phyloP scores from a whole-genome alignment of 441 rosid species.

The Erodium moschatum region DNA sequence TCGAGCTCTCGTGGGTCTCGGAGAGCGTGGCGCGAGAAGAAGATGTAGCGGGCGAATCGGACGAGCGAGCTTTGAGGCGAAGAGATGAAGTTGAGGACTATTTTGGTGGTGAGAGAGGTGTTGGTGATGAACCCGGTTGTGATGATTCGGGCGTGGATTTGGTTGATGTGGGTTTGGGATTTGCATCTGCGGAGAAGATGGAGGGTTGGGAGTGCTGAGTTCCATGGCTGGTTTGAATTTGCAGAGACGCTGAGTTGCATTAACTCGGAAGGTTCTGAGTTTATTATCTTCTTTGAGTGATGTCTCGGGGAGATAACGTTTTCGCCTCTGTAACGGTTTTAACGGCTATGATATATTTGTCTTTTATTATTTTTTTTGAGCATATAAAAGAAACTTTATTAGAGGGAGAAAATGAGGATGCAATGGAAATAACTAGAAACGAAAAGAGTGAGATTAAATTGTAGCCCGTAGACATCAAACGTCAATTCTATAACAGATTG shows the following conservation, averaged over 20 bases:
- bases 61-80: slow-evolving; percentile 36
- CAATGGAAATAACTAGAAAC: too few species aligned
- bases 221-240: slow-evolving; percentile 45
- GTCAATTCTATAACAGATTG: too few species aligned
- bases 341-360: background rate
- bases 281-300: too few species aligned
- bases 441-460: too few species aligned
- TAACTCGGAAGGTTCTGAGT: slow-evolving; percentile 6
- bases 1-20: slow-evolving; percentile 2
- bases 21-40: slow-evolving; percentile 32
- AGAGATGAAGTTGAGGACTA: slow-evolving; percentile 45
- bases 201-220: slow-evolving; percentile 39
- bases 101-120: slow-evolving; percentile 39
- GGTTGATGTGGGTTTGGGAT: slow-evolving; percentile 33
- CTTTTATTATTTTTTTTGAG: too few species aligned
- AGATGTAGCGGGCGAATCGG: slow-evolving; percentile 49
- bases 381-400: too few species aligned
- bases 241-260: slow-evolving; percentile 36
- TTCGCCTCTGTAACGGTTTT: background rate
- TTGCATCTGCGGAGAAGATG: slow-evolving; percentile 38
- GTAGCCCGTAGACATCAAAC: too few species aligned
- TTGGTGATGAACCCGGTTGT: slow-evolving; percentile 46
- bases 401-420: too few species aligned
- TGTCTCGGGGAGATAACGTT: background rate
- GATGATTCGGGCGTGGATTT: slow-evolving; percentile 50